A percentile compares a stretch with the other conserved stretches of the same genome.
Conservation (phyloP, 1,139 yeast species). For the Hansenula anomala region DNA sequence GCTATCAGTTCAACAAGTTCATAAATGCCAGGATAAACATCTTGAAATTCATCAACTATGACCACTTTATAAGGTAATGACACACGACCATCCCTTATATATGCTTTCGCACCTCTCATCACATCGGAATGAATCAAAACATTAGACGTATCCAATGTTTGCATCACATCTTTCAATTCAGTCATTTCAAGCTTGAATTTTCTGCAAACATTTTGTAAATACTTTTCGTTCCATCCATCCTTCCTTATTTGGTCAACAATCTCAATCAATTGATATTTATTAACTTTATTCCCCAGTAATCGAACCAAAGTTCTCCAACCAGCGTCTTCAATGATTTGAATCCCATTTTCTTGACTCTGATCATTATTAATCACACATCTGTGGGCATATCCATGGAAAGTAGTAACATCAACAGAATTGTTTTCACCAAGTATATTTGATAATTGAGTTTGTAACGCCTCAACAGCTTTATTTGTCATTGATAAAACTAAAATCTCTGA, state of each 20-base stretch:
- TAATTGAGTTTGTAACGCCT: constrained; percentile 41
- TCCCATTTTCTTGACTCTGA: constrained; percentile 20
- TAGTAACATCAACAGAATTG: constrained; percentile 26
- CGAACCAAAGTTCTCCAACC: constrained; percentile 43
- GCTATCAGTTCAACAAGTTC: constrained; percentile 38
- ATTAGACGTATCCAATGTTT: constrained; percentile 27
- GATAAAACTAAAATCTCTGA: constrained; percentile 57
- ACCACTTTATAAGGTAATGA: constrained; percentile 31
- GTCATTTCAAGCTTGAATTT: constrained; percentile 1
- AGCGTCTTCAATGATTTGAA: constrained; percentile 44
- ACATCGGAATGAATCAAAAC: constrained; percentile 40
- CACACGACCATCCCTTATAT: constrained; percentile 14
- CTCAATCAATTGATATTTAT: constrained; percentile 29
- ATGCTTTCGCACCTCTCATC: constrained; percentile 27
- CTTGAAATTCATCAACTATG: constrained; percentile 75
- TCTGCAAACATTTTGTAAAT: too few relatives aligned
- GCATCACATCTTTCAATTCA: constrained; percentile 20
- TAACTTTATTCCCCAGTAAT: constrained; percentile 22
- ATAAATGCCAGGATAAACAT: constrained; percentile 50
- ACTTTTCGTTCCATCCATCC: constrained; percentile 6
- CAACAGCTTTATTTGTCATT: constrained; percentile 68
- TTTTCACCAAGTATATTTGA: constrained; percentile 28
- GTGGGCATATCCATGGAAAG: constrained; percentile 64
- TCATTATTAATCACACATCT: constrained; percentile 40
- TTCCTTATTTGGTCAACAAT: constrained; percentile 30